phyloP scores from a whole-genome alignment of 2,329 filamentous ascomycete species.

The Alternaria postmessia region DNA sequence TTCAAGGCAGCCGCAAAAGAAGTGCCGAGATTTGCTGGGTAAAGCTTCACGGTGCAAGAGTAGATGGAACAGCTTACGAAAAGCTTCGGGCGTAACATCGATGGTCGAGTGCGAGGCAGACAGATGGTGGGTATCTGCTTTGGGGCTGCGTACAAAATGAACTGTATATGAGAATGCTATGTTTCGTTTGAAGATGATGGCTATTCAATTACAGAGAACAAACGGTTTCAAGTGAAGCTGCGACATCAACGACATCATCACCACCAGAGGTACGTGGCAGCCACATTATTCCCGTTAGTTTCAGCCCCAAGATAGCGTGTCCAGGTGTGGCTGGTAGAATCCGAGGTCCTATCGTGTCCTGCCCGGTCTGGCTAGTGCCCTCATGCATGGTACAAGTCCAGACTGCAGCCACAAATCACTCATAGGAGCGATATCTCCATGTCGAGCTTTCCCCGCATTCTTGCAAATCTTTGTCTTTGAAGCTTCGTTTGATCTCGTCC shows the following conservation, averaged over 20 bases:
- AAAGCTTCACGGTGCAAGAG: neutral
- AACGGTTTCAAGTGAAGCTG: neutral
- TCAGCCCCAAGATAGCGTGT: neutral
- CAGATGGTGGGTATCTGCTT: neutral
- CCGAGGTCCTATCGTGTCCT: conserved; percentile 1
- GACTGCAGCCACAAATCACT: neutral
- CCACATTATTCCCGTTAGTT: neutral
- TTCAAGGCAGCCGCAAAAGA: neutral
- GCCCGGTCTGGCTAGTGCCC: neutral
- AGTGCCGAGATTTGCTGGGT: neutral
- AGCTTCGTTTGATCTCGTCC: neutral
- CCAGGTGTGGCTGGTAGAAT: neutral
- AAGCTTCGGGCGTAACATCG: neutral
- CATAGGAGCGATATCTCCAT: neutral
- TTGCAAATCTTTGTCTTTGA: neutral
- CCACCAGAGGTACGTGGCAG: neutral
- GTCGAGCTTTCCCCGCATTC: neutral
- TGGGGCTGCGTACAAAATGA: neutral
- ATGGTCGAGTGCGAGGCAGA: neutral
- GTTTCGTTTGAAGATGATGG: neutral
- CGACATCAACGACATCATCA: neutral
- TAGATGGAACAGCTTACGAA: neutral
- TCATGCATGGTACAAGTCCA: neutral
- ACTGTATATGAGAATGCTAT: neutral
- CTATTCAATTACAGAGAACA: neutral